Base-by-base conservation (phyloP, 768 basidiomycete species). In the Russula virescens region DNA sequence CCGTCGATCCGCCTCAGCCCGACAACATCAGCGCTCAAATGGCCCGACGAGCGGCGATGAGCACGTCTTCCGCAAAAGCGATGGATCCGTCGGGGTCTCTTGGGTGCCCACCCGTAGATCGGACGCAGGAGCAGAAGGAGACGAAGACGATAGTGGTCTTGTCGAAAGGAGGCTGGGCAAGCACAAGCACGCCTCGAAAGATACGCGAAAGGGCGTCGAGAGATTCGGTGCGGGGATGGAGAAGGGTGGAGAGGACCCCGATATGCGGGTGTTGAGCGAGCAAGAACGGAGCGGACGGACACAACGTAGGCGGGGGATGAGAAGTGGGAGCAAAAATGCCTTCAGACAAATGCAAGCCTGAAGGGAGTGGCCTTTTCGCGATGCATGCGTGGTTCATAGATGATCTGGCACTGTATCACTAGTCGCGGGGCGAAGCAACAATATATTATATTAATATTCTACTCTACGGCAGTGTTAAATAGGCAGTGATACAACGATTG, bases 281-380 rank as follows among this genome's bases (percentile, higher is more conserved):
- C 80, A 80, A 62, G 89, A 91, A 55, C 78, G 87, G 68, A 81
- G 80, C 46, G 95, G 96, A n/a, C 79, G 96, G 74, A 86, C 81
- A 38, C 81, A 89, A 42, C 80, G 91, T 69, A 77, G 95, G 72
- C 83, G 84, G 69, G 89, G 86, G 10, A 80, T 88, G 55, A 80
- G 96, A 55, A 97, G 93, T 71, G 96, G 94, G 34, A 93, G 91
- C 73, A 93, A 86, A 77, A 98, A 95, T 73, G 83, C 82, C 2
- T 91, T 93, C 72, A 70, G 74, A 62, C 64, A 67, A 56, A 62
- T 69, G 64, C 71, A 66, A 66, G 10, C 13, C 25, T 59, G 58
- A 49, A 48, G 9, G 21, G 23, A 18, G 28, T 26, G 18, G 28
- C 21, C 52, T 54, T 54, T 19, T 31, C 31, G 31, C 31, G 31